Evolutionary conservation across 495 filamentous ascomycete species (phyloP).

Genomic region (Lineolata rhizophorae): DNA sequence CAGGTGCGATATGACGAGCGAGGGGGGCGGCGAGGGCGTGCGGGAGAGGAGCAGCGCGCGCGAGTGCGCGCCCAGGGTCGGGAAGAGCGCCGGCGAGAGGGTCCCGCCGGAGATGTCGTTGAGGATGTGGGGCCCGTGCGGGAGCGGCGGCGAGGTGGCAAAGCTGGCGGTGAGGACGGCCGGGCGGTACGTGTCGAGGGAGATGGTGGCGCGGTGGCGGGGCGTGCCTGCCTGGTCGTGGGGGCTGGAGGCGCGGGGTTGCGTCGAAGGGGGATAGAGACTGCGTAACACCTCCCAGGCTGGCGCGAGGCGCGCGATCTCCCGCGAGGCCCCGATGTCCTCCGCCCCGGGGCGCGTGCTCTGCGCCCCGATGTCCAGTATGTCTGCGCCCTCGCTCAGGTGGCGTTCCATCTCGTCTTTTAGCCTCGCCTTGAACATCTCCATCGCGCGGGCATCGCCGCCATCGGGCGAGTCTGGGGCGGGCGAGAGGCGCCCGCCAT

Average conservation of each 20-base stretch:
- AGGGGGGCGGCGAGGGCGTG: no score
- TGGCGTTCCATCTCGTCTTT: conserved; percentile 28
- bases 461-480: conserved; percentile 11
- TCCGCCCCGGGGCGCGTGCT: conserved; percentile 60
- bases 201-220: conserved; percentile 39
- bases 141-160: no score
- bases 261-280: conserved; percentile 21
- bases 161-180: conserved; percentile 68
- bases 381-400: conserved; percentile 46
- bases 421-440: no score
- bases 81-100: conserved; percentile 48
- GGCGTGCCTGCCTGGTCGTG: no score
- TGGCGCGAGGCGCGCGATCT: conserved; percentile 56
- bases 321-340: conserved; percentile 45
- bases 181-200: conserved; percentile 82
- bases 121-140: conserved; percentile 76
- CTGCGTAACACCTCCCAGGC: conserved; percentile 51
- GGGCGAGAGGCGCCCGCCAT: conserved; percentile 45
- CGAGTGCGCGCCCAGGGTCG: conserved; percentile 28
- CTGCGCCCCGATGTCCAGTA: conserved; percentile 86
- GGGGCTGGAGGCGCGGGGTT: not conserved
- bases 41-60: conserved; percentile 47
- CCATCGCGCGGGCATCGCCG: conserved; percentile 14
- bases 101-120: conserved; percentile 81
- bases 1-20: conserved; percentile 88